Evolutionary conservation across 139 green algal genomes (phyloP).

Genomic region (Tetratostichococcus sp.): DNA sequence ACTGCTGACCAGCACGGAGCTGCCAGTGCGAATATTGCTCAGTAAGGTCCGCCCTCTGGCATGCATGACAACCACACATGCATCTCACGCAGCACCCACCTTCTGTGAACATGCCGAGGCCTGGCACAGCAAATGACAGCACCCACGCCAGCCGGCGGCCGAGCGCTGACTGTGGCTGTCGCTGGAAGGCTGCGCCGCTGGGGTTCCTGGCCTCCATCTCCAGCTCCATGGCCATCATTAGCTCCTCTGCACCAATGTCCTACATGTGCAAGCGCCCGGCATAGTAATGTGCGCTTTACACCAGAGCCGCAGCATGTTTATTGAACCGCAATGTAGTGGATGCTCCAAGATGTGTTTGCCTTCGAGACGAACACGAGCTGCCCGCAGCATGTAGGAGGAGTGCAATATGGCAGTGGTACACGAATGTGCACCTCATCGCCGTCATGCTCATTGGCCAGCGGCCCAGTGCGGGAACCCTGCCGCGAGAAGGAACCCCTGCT

Average conservation of each 20-base stretch:
- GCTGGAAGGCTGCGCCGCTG: background rate
- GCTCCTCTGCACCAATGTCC: background rate
- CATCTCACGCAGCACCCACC: background rate
- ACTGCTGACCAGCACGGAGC: too few species aligned
- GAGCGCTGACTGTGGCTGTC: background rate
- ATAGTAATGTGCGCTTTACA: too few species aligned
- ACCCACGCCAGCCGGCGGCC: constrained; percentile 6
- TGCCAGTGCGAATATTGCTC: too few species aligned
- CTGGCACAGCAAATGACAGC: constrained; percentile 9
- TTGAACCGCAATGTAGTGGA: too few species aligned
- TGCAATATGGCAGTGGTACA: too few species aligned
- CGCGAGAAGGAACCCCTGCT: background rate
- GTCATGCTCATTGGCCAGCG: background rate
- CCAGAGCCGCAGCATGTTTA: too few species aligned
- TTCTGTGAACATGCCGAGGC: constrained; percentile 27
- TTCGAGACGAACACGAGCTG: too few species aligned
- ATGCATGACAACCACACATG: background rate
- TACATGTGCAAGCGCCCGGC: too few species aligned
- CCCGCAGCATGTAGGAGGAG: too few species aligned
- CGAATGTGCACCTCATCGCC: background rate
- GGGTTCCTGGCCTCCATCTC: background rate
- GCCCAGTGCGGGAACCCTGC: background rate
- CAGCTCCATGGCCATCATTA: background rate
- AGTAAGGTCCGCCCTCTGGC: too few species aligned
- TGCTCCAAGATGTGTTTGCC: too few species aligned